Conservation (phyloP, 192 early-diverging fungal species). For the Coemansia sp. region DNA sequence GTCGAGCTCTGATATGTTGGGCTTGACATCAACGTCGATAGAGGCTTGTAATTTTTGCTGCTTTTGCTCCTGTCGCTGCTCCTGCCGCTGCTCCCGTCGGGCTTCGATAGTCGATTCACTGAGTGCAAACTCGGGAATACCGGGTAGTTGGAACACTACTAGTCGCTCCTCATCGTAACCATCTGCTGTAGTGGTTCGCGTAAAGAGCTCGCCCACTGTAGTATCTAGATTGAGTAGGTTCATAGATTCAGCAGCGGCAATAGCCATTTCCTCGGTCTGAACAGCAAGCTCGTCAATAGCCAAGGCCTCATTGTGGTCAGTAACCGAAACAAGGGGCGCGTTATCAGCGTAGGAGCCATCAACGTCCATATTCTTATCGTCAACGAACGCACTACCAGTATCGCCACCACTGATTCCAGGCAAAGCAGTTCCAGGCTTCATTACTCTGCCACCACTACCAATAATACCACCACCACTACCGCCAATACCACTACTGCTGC, state of each 20-base stretch:
- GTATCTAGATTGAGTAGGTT: conserved; percentile 22
- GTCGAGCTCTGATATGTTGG: conserved; percentile 32
- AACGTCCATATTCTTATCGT: neutral
- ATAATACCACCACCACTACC: neutral
- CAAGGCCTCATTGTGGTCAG: conserved; percentile 26
- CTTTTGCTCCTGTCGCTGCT: too few relatives aligned
- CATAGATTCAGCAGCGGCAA: conserved; percentile 28
- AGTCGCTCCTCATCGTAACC: conserved; percentile 14
- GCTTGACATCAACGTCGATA: conserved; percentile 20
- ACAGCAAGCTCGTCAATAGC: conserved; percentile 24
- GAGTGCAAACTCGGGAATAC: conserved; percentile 39
- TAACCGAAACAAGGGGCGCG: conserved; percentile 11
- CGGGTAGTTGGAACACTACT: conserved; percentile 41
- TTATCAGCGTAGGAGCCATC: neutral
- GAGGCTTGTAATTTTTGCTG: conserved; percentile 6
- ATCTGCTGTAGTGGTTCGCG: neutral
- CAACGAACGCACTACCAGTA: too few relatives aligned
- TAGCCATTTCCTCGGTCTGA: conserved; percentile 51
- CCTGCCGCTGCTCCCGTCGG: conserved; percentile 12
- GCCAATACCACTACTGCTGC: neutral
- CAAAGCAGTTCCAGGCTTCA: neutral
- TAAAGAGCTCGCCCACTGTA: conserved; percentile 11
- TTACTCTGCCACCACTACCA: neutral
- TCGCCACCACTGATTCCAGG: conserved; percentile 7
- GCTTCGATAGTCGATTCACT: conserved; percentile 25